A percentile compares a stretch with the other conserved stretches of the same genome.
Evolutionary conservation across 129 eudicot genomes (phyloP).

Genomic region (Oenanthe sinensis): DNA sequence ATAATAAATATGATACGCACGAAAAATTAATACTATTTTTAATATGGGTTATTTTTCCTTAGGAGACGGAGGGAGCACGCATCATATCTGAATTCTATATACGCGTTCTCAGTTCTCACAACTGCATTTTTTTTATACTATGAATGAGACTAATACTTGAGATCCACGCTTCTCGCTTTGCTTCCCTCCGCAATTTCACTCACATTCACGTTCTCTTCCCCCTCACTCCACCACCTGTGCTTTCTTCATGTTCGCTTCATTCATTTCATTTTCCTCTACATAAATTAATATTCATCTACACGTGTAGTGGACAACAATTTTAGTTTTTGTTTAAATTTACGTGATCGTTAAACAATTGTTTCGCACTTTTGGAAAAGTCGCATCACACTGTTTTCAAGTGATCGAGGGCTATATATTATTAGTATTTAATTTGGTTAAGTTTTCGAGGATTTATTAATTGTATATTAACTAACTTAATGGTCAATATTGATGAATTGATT

Average conservation of each 20-base stretch:
- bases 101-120: conserved; percentile 8
- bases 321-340: too few relatives aligned
- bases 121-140: too few relatives aligned
- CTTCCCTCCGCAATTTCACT: conserved; percentile 25
- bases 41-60: too few relatives aligned
- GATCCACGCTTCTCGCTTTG: conserved; percentile 40
- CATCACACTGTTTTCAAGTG: too few relatives aligned
- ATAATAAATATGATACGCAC: too few relatives aligned
- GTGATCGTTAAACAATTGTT: background rate
- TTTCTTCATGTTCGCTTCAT: conserved; percentile 1
- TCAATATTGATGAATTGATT: background rate
- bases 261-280: background rate
- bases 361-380: background rate
- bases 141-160: conserved; percentile 9
- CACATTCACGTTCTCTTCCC: conserved; percentile 4
- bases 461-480: background rate
- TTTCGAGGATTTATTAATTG: background rate
- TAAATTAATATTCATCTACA: background rate
- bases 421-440: background rate
- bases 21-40: too few relatives aligned
- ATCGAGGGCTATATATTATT: background rate
- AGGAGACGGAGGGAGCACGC: too few relatives aligned
- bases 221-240: background rate
- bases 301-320: too few relatives aligned
- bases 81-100: background rate